Evolutionary conservation across 305 asterid species (phyloP), one percentile per base, ranked within the genome.

Genomic region (Fraxinus floribunda): DNA sequence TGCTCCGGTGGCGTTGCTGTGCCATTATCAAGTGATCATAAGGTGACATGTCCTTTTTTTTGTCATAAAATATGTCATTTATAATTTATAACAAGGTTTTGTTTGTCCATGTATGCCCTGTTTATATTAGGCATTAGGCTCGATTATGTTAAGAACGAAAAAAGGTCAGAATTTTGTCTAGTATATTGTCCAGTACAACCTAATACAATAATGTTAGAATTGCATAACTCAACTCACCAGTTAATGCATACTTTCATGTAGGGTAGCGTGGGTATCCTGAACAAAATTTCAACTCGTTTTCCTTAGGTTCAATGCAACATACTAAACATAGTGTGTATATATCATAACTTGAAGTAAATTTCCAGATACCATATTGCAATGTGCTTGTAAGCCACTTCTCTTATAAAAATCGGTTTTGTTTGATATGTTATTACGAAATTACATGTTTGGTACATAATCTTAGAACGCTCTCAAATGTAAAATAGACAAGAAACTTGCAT

Each of bases 1-100:
- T 84, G 87, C 84, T 88, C 86, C 2, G 82, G 70, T 15, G 93
- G 92, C 8, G 79, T 79, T 6, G 84, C 86, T 4, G 15, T 89
- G 76, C 92, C 92, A 0, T 83, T 91, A 29, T 80, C 93, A 0
- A 44, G 5, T 18, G 93, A 92, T 74, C 92, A 88, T 44, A 89
- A 91, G 91, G 97, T 92, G 49, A 55, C 57, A 15, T 35, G 29
- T 1, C 57, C 5, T 0, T 10, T 30, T 1, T 29, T 44, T 44
- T 36, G 1, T 13, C n/a, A 11, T 11, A 11, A 11, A 44, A 44
- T 44, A 2, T 44, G 52, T 44, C 16, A 44, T 44, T 11, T 44
- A 44, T 44, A 44, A 2, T 18, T 57, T 60, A 6, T 60, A 46
- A 60, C 29, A 60, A 60, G 26, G 70, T 60, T n/a, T 60, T n/a